phyloP scores from a whole-genome alignment of 2,329 filamentous ascomycete genomes.

The Aschersonia sp. region DNA sequence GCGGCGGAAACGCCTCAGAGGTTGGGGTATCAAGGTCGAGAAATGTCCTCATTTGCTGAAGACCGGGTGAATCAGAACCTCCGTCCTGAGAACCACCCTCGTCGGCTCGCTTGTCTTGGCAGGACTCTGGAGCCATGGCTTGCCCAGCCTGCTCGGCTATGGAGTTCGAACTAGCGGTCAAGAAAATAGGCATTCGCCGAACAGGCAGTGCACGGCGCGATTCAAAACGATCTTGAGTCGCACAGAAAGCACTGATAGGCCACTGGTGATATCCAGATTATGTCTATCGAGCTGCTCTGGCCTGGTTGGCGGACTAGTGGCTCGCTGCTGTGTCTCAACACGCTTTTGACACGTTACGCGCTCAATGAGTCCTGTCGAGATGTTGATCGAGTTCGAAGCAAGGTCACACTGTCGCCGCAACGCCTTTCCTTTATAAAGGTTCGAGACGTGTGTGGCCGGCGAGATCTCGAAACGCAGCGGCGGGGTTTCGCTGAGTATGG shows the following conservation, averaged over 20 bases:
- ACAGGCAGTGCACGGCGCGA: not conserved
- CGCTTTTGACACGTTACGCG: too few relatives aligned
- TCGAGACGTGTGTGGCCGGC: too few relatives aligned
- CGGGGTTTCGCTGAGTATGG: too few relatives aligned
- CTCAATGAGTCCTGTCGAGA: too few relatives aligned
- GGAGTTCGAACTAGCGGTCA: not conserved
- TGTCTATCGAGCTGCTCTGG: too few relatives aligned
- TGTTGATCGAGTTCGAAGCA: too few relatives aligned
- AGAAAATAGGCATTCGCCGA: not conserved
- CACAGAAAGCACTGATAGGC: not conserved
- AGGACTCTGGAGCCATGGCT: conserved; percentile 1
- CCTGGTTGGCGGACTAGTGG: too few relatives aligned
- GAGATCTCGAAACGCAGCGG: too few relatives aligned
- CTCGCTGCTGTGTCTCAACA: too few relatives aligned
- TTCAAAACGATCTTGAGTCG: not conserved
- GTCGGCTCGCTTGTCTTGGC: conserved; percentile 1
- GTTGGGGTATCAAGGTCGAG: conserved; percentile 5
- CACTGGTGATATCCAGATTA: too few relatives aligned
- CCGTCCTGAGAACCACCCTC: conserved; percentile 1
- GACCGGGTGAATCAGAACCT: not conserved
- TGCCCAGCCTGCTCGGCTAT: not conserved
- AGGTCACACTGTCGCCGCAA: too few relatives aligned
- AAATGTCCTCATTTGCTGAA: conserved; percentile 6
- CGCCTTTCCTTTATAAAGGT: too few relatives aligned
- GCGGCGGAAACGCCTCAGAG: not conserved